Percentiles rank a stretch among this genome's conserved stretches.
Conservation (phyloP, 2,329 filamentous ascomycete species). For the Nothophoma quercina region DNA sequence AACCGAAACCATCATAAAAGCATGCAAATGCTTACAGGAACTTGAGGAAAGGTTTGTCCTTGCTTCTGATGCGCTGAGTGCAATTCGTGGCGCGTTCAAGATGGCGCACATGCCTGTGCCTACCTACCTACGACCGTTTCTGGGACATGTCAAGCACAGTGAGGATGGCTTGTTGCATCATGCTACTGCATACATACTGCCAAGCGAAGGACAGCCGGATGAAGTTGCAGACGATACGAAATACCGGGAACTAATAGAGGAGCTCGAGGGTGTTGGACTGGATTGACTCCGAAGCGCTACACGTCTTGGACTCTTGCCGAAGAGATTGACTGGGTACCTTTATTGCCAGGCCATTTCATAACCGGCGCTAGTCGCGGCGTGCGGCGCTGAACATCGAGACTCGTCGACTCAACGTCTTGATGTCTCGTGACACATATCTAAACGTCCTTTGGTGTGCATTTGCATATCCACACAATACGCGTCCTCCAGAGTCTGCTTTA, state of each 20-base stretch:
- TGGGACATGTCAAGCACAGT: neutral
- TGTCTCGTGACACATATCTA: too few relatives aligned
- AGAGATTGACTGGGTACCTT: neutral
- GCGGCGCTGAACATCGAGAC: too few relatives aligned
- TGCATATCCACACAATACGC: too few relatives aligned
- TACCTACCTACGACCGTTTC: neutral
- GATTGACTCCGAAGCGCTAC: neutral
- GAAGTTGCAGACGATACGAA: neutral
- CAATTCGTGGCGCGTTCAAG: conserved; percentile 2
- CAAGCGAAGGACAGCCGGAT: neutral
- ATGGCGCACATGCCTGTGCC: neutral
- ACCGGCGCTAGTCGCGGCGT: too few relatives aligned
- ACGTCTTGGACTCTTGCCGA: neutral
- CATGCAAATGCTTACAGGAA: conserved; percentile 2
- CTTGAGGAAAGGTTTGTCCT: neutral
- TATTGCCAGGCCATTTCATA: too few relatives aligned
- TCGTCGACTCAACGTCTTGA: too few relatives aligned
- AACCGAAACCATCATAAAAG: neutral
- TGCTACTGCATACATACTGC: neutral
- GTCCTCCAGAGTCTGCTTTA: too few relatives aligned
- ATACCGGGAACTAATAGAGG: neutral
- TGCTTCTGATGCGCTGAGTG: neutral
- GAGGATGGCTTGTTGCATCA: neutral
- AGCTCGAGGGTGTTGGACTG: neutral
- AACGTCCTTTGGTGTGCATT: too few relatives aligned